phyloP scores from a whole-genome alignment of 352 stramenopile genomes.

The Globisporangium abappressorium region DNA sequence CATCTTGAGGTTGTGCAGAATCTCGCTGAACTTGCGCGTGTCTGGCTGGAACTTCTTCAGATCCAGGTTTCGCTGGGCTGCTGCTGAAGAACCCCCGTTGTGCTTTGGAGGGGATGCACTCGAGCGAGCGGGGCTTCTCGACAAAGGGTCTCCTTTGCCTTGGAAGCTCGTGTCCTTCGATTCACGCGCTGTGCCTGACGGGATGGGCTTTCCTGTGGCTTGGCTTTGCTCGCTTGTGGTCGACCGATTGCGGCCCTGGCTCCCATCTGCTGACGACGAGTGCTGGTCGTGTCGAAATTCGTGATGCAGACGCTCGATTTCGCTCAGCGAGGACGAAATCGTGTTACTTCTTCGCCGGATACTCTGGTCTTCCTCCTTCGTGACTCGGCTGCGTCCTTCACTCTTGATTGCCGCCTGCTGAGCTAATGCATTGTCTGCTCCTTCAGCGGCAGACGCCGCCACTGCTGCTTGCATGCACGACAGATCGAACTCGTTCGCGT shows the following conservation, averaged over 20 bases:
- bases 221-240: constrained; percentile 3
- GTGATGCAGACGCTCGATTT: constrained; percentile 33
- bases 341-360: constrained; percentile 34
- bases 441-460: constrained; percentile 19
- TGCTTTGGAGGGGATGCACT: constrained; percentile 10
- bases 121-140: constrained; percentile 9
- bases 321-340: constrained; percentile 29
- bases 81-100: constrained; percentile 1
- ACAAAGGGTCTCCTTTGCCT: constrained; percentile 7
- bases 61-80: constrained; percentile 42
- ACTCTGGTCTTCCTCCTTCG: background rate
- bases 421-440: constrained; percentile 16
- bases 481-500: constrained; percentile 73
- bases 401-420: constrained; percentile 9
- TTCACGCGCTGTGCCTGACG: background rate
- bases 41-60: constrained; percentile 76
- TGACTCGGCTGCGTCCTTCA: constrained; percentile 3
- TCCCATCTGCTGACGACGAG: background rate
- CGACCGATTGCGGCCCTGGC: background rate
- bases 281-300: constrained; percentile 31
- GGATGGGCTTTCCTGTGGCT: constrained; percentile 6
- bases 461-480: constrained; percentile 28
- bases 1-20: constrained; percentile 69
- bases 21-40: constrained; percentile 72
- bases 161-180: background rate